Conservation (phyloP, 2,329 filamentous ascomycete genomes). For the Neonectria faginata region DNA sequence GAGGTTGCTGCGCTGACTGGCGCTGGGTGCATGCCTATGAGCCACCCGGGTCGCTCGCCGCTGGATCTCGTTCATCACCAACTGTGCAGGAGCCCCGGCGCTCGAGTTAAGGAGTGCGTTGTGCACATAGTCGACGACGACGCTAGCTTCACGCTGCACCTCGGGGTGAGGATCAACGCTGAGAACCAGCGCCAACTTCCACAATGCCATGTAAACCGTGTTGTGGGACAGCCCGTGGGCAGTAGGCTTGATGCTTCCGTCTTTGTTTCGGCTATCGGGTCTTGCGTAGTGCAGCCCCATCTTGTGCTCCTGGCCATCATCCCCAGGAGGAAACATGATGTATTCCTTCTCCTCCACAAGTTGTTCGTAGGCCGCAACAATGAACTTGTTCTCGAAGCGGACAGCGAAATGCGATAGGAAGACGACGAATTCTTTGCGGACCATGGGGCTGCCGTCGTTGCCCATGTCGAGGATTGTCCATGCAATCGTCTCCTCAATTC, state of each 20-base stretch:
- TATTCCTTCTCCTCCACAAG: constrained; percentile 85
- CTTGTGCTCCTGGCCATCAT: constrained; percentile 69
- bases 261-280: constrained; percentile 65
- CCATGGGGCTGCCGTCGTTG: constrained; percentile 92
- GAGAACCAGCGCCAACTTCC: constrained; percentile 92
- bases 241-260: constrained; percentile 68
- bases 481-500: constrained; percentile 91
- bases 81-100: constrained; percentile 76
- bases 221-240: constrained; percentile 79
- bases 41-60: constrained; percentile 61
- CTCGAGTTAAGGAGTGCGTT: constrained; percentile 81
- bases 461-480: constrained; percentile 91
- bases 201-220: constrained; percentile 91
- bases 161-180: constrained; percentile 96
- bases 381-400: constrained; percentile 90
- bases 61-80: constrained; percentile 79
- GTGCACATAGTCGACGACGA: constrained; percentile 90
- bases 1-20: constrained; percentile 58
- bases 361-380: constrained; percentile 93
- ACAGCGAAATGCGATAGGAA: constrained; percentile 94
- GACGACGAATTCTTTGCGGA: constrained; percentile 90
- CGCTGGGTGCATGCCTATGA: constrained; percentile 56
- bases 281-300: constrained; percentile 73
- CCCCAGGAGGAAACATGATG: constrained; percentile 65
- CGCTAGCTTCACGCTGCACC: constrained; percentile 84